Percentiles rank a stretch among this genome's conserved stretches.
These are phyloP conservation scores for Ostreobium quekettii DNA, from an alignment of 139 green algal species.

Conservation along the genomic window DNA sequence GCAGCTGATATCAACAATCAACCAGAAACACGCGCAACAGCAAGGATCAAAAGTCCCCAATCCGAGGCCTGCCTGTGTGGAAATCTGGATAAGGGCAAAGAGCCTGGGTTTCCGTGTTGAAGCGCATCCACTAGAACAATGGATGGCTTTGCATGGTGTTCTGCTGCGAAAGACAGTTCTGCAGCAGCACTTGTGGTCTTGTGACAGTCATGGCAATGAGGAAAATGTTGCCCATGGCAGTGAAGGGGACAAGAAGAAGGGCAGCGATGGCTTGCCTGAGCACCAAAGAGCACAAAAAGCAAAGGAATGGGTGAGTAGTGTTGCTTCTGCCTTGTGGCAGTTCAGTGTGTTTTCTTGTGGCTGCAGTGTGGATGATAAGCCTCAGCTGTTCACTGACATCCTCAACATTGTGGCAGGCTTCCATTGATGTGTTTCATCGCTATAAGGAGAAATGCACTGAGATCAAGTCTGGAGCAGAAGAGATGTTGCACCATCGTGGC, in stretches of 20 bases:
- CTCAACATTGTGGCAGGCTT: background rate
- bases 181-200: background rate
- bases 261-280: background rate
- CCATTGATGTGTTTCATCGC: background rate
- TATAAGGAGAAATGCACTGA: background rate
- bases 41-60: background rate
- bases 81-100: background rate
- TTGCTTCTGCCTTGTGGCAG: background rate
- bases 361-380: background rate
- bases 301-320: background rate
- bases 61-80: constrained; percentile 16
- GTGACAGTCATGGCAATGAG: background rate
- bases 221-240: background rate
- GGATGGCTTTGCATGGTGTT: background rate
- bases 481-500: constrained; percentile 15
- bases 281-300: background rate
- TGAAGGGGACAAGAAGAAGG: background rate
- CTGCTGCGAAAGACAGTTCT: background rate
- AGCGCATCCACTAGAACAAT: constrained; percentile 13
- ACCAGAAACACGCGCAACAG: background rate
- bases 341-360: background rate
- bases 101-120: constrained; percentile 1
- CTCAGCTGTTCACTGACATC: background rate
- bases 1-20: background rate
- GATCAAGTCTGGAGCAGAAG: background rate